A percentile compares a stretch with the other conserved stretches of the same genome.
Evolutionary conservation across 2,329 filamentous ascomycete genomes (phyloP).

Genomic region (Neofusicoccum parvum): DNA sequence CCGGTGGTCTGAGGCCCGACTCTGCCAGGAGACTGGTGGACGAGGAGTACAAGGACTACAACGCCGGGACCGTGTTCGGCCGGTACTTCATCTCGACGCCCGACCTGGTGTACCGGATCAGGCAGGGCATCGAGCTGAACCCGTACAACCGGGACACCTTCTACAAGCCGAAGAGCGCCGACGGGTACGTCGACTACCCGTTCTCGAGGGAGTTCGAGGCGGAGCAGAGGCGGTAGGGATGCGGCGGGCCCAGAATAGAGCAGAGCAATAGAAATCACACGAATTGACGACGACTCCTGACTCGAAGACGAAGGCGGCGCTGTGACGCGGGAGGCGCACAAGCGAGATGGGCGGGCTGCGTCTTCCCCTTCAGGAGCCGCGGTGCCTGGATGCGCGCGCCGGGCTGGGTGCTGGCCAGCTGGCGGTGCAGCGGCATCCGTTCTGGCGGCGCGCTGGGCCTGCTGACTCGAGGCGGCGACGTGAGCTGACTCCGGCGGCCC

Average conservation of each 20-base stretch:
- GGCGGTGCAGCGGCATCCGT: neutral
- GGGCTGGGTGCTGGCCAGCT: neutral
- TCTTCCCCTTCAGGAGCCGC: neutral
- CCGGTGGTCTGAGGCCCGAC: constrained; percentile 45
- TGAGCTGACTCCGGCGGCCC: neutral
- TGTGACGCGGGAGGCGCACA: constrained; percentile 12
- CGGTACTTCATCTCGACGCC: constrained; percentile 53
- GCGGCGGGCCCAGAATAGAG: constrained; percentile 6
- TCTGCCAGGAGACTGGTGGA: constrained; percentile 41
- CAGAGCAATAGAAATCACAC: constrained; percentile 11
- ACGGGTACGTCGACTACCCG: constrained; percentile 47
- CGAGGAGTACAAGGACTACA: constrained; percentile 46
- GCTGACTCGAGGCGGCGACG: neutral
- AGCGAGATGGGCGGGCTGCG: constrained; percentile 6
- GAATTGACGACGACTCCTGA: neutral
- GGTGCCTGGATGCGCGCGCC: neutral
- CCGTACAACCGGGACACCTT: constrained; percentile 51
- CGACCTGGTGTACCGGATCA: constrained; percentile 50
- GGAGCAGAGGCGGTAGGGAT: constrained; percentile 3
- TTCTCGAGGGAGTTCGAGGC: constrained; percentile 38
- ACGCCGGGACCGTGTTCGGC: constrained; percentile 52
- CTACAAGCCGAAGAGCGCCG: constrained; percentile 40
- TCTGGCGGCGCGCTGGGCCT: neutral
- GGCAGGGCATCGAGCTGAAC: constrained; percentile 47
- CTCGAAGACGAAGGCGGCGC: constrained; percentile 11